These are phyloP conservation scores for Ottelia alismoides DNA, from an alignment of 106 monocot species.

Conservation along the genomic window DNA sequence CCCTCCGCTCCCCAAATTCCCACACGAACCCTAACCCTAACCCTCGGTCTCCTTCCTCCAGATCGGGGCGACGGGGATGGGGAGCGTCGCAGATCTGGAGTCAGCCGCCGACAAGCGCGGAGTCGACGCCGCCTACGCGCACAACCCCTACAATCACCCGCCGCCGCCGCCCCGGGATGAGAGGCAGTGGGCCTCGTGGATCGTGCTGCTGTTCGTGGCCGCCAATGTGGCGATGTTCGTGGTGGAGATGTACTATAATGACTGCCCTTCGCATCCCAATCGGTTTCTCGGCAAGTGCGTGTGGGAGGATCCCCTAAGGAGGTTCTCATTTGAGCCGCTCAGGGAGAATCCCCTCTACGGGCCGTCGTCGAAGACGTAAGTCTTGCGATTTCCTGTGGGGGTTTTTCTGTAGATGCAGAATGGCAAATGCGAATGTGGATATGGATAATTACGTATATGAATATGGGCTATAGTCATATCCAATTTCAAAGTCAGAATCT, in stretches of 20 bases:
- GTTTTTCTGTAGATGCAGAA: no score
- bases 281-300: slow-evolving; percentile 3
- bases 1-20: no score
- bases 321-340: slow-evolving; percentile 40
- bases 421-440: no score
- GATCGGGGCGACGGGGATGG: no score
- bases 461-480: no score
- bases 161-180: not conserved
- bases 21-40: no score
- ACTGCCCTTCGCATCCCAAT: slow-evolving; percentile 24
- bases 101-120: not conserved
- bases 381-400: no score
- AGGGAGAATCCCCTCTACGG: slow-evolving; percentile 34
- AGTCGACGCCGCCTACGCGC: not conserved
- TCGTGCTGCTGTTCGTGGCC: slow-evolving; percentile 14
- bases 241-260: slow-evolving; percentile 27
- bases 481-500: no score
- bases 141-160: not conserved
- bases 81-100: no score
- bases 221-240: slow-evolving; percentile 15
- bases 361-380: slow-evolving; percentile 28
- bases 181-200: slow-evolving; percentile 14
- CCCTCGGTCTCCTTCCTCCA: no score
- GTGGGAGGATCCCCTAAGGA: slow-evolving; percentile 15
- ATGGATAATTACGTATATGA: no score